Evolutionary conservation across 2,329 filamentous ascomycete genomes (phyloP).

Genomic region (Daldinia sp.): DNA sequence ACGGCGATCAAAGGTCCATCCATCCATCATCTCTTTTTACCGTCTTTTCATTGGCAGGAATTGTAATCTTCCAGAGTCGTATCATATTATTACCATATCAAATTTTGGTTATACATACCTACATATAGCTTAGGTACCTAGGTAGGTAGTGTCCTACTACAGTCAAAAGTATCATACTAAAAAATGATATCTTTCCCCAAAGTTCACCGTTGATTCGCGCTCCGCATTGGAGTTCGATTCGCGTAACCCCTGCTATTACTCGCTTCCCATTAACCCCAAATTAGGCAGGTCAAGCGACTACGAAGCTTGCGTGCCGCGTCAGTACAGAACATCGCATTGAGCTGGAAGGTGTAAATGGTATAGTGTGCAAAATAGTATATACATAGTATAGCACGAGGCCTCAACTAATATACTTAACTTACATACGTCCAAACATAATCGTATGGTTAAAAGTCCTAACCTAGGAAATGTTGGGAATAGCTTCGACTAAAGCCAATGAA

Average conservation of each 20-base stretch:
- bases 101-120: background rate
- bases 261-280: slow-evolving; percentile 48
- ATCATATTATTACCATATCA: slow-evolving; percentile 3
- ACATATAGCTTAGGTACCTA: too few relatives aligned
- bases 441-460: background rate
- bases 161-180: background rate
- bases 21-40: background rate
- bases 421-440: background rate
- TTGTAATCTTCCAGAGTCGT: slow-evolving; percentile 27
- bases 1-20: background rate
- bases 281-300: slow-evolving; percentile 45
- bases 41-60: background rate
- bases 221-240: slow-evolving; percentile 18
- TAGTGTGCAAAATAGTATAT: background rate
- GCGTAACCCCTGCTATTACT: slow-evolving; percentile 44
- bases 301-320: slow-evolving; percentile 15
- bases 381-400: slow-evolving; percentile 4
- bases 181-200: slow-evolving; percentile 3
- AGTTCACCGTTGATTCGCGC: slow-evolving; percentile 27
- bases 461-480: slow-evolving; percentile 4
- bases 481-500: slow-evolving; percentile 13
- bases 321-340: slow-evolving; percentile 12
- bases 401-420: background rate
- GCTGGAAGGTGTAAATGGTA: slow-evolving; percentile 5
- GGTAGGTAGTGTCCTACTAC: background rate